Percentiles rank a stretch among this genome's conserved stretches.
Conservation (phyloP, 768 basidiomycete genomes). For the Agrocybe pediades region DNA sequence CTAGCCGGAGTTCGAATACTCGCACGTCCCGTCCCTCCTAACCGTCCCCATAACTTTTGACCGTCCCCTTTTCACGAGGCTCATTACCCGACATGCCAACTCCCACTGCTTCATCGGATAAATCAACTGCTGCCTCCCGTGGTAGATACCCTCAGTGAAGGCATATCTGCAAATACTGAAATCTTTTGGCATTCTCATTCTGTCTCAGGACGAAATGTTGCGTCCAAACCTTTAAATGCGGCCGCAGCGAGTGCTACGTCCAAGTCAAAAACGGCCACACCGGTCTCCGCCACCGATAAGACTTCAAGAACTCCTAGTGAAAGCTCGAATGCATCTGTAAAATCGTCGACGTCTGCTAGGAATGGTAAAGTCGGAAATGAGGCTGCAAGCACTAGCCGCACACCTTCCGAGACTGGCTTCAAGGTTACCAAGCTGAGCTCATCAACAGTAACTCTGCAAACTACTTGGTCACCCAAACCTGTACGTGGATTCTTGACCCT, state of each 20-base stretch:
- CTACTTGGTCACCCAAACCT: constrained; percentile 23
- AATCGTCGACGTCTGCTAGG: constrained; percentile 13
- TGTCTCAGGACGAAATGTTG: constrained; percentile 22
- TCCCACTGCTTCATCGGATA: constrained; percentile 11
- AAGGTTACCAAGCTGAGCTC: constrained; percentile 29
- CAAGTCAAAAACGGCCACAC: constrained; percentile 13
- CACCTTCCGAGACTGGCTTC: constrained; percentile 19
- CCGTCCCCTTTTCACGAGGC: constrained; percentile 11
- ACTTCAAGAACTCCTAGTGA: constrained; percentile 17
- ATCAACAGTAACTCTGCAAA: constrained; percentile 24
- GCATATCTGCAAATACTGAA: constrained; percentile 12
- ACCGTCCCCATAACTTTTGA: background rate
- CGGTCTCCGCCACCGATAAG: constrained; percentile 9
- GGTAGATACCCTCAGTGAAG: constrained; percentile 22
- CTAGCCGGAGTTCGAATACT: constrained; percentile 22
- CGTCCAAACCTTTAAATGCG: constrained; percentile 22
- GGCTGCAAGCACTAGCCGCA: constrained; percentile 1
- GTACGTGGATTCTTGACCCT: constrained; percentile 5
- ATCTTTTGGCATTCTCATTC: background rate
- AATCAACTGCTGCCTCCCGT: constrained; percentile 21
- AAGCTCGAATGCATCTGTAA: constrained; percentile 18
- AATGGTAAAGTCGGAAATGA: constrained; percentile 1
- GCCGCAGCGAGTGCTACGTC: constrained; percentile 8
- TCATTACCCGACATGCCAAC: constrained; percentile 4
- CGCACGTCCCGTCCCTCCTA: constrained; percentile 1